Evolutionary conservation across 805 yeast species (phyloP), one percentile per base, ranked within the genome.

Genomic region (Ogataea henricii): DNA sequence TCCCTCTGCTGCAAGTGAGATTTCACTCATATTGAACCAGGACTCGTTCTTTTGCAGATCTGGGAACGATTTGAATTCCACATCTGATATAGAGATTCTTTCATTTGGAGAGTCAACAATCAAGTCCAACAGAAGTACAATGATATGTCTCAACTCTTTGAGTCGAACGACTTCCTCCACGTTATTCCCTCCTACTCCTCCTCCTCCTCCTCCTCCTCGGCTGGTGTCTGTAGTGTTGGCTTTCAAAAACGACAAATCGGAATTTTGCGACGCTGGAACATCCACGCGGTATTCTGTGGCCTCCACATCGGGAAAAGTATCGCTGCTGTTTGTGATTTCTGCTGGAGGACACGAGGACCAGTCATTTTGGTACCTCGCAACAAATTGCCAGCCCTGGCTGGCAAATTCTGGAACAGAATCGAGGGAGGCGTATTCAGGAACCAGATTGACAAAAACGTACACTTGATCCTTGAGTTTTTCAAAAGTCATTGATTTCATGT

Each of bases 381-480:
- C 13, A 18, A 39, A 40, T 12, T 30, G n/a, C 45, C 45, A 42
- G 21, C 32, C 26, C 9, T 42, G 33, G 39, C 23, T n/a, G 12
- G 23, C 33, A 16, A 26, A 16, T 14, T 49, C 58, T 1, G 72
- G 71, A 0, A 68, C 46, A 2, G 51, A 37, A 1, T 45, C 47
- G 12, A 67, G 41, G 32, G 59, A 52, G 2, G 81, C 55, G 46
- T 71, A 71, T 6, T 72, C 71, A 17, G 77, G 59, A 1, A 73
- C 63, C n/a, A 80, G 45, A 40, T 80, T 71, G 8, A 74, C 56
- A 51, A 83, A 79, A 3, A 74, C 54, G 4, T 69, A 53, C 10
- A 79, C 51, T 55, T 81, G 82, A 12, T 66, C 65, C 40, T 68
- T 72, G 3, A 81, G 51, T 0, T 67, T 57, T 1, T 70, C 76